Percentiles rank a stretch among this genome's conserved stretches.
phyloP scores from a whole-genome alignment of 2,329 filamentous ascomycete genomes.

The Coniochaeta pulveracea region DNA sequence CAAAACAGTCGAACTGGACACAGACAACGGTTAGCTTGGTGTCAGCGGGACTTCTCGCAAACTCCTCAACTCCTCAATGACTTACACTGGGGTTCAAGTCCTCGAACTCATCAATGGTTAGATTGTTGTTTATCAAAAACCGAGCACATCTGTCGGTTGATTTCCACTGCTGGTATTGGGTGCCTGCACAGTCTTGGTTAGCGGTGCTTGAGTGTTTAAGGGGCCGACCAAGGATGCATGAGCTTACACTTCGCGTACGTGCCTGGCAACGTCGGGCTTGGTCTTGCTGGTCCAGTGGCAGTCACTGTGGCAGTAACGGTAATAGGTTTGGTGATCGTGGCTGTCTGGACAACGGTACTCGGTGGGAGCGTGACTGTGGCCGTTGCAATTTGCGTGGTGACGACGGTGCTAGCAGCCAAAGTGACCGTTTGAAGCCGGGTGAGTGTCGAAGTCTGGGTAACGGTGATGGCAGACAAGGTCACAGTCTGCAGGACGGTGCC shows the following conservation, averaged over 20 bases:
- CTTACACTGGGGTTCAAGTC: not conserved
- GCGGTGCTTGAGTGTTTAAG: too few species aligned
- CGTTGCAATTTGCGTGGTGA: too few species aligned
- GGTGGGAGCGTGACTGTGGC: not conserved
- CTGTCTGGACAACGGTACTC: slow-evolving; percentile 1
- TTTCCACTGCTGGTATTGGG: slow-evolving; percentile 1
- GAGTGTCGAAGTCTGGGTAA: too few species aligned
- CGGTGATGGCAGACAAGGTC: too few species aligned
- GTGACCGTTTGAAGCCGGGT: too few species aligned
- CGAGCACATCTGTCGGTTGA: not conserved
- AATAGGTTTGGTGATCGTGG: not conserved
- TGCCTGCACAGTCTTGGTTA: not conserved
- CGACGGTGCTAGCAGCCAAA: too few species aligned
- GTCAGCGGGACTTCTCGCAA: not conserved
- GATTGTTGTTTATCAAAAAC: not conserved
- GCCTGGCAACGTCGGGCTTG: not conserved
- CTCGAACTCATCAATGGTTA: not conserved
- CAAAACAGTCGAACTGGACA: slow-evolving; percentile 2
- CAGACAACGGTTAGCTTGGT: not conserved
- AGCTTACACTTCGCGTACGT: not conserved
- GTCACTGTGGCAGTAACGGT: slow-evolving; percentile 1
- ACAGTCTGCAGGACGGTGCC: too few species aligned
- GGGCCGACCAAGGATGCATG: too few species aligned
- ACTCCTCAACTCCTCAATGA: too few species aligned
- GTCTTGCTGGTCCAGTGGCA: not conserved